Base-by-base conservation (phyloP, 2,329 filamentous ascomycete genomes). In the Diaporthe humulicola region DNA sequence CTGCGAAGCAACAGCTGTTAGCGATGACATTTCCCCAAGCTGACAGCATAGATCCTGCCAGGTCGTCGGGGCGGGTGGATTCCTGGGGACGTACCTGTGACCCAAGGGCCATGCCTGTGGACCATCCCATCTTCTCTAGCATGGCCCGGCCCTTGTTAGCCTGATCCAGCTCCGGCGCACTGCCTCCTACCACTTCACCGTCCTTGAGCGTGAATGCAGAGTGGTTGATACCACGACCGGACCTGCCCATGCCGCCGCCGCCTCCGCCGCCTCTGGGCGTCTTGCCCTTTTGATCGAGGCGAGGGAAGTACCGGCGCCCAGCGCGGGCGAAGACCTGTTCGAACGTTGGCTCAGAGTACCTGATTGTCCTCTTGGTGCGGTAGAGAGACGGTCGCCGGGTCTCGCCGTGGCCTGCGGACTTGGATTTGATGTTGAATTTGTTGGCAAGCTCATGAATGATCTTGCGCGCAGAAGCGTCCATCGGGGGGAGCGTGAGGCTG, bases 71-170 rank as follows among this genome's bases (percentile, higher is more conserved):
- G 48, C 48, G 9, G 33, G 22, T 25, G 22, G 33, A 40, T n/a
- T 40, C 33, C n/a, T 17, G 52, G 6, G 25, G 40, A 69, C 64
- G 17, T 69, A 69, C 64, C 64, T 69, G 64, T 40, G 64, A 40
- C 54, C 97, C 97, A 1, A 99, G 88, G 1, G 94, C 94, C 81
- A 93, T 98, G 7, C 97, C 97, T 70, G 89, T 93, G 76, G 90
- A 94, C 96, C 97, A 99, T 4, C 97, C 97, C 97, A 98, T 98
- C 85, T 97, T 98, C 85, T 98, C 95, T 77, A 99, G 85, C 91
- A 99, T 94, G 4, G 92, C 91, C 69, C 95, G 90, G 15, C 97
- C 97, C 78, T 91, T 95, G 82, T 98, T 98, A 71, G 93, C 94
- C 6, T 88, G 87, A 1, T 94, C 94, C 42, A 99, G 88, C 82